phyloP scores from a whole-genome alignment of 495 filamentous ascomycete genomes.

The Neurospora sublineolata region DNA sequence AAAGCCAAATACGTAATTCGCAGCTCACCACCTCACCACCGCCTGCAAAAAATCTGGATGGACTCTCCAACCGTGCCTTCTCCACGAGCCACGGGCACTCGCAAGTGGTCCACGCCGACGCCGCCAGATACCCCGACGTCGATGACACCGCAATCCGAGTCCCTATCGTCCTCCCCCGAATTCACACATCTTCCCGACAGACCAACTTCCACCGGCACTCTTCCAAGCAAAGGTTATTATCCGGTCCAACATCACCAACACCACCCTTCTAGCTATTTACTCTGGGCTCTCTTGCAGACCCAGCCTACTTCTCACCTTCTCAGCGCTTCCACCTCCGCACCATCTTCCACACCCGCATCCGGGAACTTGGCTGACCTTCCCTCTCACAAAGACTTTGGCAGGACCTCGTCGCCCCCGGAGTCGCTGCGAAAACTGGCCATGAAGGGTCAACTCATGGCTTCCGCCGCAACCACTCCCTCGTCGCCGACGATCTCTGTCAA shows the following conservation, averaged over 20 bases:
- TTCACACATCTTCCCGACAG: not conserved
- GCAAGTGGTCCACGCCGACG: not conserved
- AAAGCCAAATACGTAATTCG: not conserved
- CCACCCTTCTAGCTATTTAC: not conserved
- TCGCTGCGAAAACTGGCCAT: constrained; percentile 41
- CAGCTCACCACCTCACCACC: not conserved
- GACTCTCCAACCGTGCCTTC: not conserved
- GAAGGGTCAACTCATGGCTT: constrained; percentile 29
- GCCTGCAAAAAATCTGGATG: not conserved
- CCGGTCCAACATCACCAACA: not conserved
- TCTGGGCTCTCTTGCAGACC: constrained; percentile 1
- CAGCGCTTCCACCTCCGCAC: not conserved
- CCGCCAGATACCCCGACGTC: not conserved
- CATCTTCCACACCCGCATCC: constrained; percentile 1
- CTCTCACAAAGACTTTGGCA: constrained; percentile 15
- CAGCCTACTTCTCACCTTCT: not conserved
- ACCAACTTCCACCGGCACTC: not conserved
- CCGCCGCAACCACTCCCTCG: constrained; percentile 19
- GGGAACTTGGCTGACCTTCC: constrained; percentile 16
- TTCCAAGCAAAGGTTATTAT: constrained; percentile 10
- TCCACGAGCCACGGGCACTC: not conserved
- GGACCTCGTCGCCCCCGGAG: constrained; percentile 15
- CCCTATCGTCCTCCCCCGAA: not conserved
- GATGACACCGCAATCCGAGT: not conserved
- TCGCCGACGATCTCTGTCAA: constrained; percentile 18